Conservation (phyloP, 352 stramenopile species). For the Phytophthora crassamura region DNA sequence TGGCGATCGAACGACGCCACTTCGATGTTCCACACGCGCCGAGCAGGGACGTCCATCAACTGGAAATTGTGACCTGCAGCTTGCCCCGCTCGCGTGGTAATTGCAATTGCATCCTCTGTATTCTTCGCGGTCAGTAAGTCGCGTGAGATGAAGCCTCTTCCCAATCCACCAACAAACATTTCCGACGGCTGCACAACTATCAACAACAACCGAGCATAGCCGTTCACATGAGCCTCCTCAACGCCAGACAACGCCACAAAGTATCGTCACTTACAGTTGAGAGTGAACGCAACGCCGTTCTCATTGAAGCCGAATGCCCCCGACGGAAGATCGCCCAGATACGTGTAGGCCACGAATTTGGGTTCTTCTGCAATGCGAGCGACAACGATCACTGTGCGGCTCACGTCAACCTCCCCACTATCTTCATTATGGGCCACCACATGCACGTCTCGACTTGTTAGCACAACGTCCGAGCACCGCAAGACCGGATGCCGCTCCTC, state of each 20-base stretch:
- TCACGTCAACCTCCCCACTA: conserved; percentile 54
- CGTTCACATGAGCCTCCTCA: neutral
- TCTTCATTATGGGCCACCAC: conserved; percentile 84
- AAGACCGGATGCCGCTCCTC: conserved; percentile 40
- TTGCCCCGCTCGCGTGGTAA: conserved; percentile 58
- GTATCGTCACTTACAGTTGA: conserved; percentile 64
- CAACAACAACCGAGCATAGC: neutral
- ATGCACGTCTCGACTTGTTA: conserved; percentile 48
- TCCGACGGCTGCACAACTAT: conserved; percentile 72
- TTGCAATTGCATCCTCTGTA: conserved; percentile 55
- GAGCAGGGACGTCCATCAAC: conserved; percentile 63
- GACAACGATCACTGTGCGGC: conserved; percentile 70
- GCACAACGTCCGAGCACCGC: conserved; percentile 72
- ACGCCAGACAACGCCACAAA: neutral
- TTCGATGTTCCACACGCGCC: conserved; percentile 73
- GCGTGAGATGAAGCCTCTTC: conserved; percentile 74
- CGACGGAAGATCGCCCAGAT: conserved; percentile 73
- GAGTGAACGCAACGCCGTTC: conserved; percentile 73
- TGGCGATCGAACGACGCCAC: conserved; percentile 68
- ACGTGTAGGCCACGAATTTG: conserved; percentile 78
- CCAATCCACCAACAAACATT: conserved; percentile 63
- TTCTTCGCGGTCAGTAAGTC: conserved; percentile 57
- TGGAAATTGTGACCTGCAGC: conserved; percentile 81
- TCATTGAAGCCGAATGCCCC: conserved; percentile 79
- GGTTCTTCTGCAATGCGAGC: conserved; percentile 56